Base-by-base conservation (phyloP, 108 stramenopile genomes). In the Nitzschia putrida region DNA sequence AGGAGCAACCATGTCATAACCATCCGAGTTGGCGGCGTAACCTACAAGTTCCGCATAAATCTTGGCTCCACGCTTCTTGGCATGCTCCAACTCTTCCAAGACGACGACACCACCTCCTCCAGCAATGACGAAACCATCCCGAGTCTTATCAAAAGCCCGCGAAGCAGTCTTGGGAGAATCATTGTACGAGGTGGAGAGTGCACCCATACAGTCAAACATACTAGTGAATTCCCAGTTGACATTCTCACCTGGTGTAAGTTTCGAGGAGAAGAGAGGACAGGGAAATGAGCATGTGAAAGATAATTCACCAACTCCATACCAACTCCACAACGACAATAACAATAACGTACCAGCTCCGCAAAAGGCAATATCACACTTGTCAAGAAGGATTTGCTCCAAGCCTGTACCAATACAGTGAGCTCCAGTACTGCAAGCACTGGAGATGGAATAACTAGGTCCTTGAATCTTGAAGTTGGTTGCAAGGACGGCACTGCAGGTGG, bases 81-180 rank as follows among this genome's bases (percentile, higher is more conserved):
- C 99, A 67, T 97, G 96, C 72, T 97, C 97, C 73, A 96, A 77
- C 59, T 96, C 95, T 80, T 99, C 98, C 43, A 99, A 80, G 38
- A 99, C 83, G 50, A 99, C 72, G 38, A 99, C 88, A 29, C 97
- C 99, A 51, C 97, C 96, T 6, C 99, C 99, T 45, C 97, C 99
- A 63, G 95, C 99, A 87, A 99, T 98, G 54, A 98, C 97, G 83
- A 99, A 99, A 23, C 99, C 99, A 68, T 97, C 97, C 24, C 99
- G 88, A 70, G 77, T 89, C 84, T 94, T 93, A 79, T 98, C 98
- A 61, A 99, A 99, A 9, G 99, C 97, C 29, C 95, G 84, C 50
- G 87, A 87, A 0, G 95, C 95, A 43, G 83, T 83, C 66, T 85
- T 79, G 47, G 97, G 97, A 21, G 76, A 80, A 18, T 96, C 97